Base-by-base conservation (phyloP, 2,329 filamentous ascomycete species). In the Ascochyta pisi region DNA sequence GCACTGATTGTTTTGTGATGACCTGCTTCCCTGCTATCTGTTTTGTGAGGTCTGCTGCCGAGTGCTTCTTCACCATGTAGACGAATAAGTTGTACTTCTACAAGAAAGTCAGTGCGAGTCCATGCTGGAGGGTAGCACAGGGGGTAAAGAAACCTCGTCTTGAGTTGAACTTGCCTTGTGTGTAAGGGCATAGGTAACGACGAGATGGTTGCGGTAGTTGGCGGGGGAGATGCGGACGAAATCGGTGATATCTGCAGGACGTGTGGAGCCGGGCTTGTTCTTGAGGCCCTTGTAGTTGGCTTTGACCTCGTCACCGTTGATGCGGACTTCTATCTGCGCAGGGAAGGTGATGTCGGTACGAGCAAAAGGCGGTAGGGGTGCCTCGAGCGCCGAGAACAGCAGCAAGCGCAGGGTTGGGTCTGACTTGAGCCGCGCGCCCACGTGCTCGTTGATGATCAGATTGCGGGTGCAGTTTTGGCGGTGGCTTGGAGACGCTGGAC, bases 261-360 rank as follows among this genome's bases (percentile, higher is more conserved):
- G 88, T 37, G 95, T 99, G 40, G 95, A 96, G 22, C 95, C 95
- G 6, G 94, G 91, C 75, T 95, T 96, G 75, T 96, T 97, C 78
- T 99, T 99, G 59, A 99, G 78, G 4, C 95, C 95, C 64, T 95
- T 90, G 64, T 96, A 83, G 73, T 98, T 99, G n/a, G 90, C 89
- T 75, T 94, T 95, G 64, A 97, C 84, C 54, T 97, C 92, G 31
- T 89, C 89, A 9, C 87, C 84, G 66, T 99, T 99, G 52, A 96
- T 86, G 72, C 92, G 94, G 54, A 99, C 83, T 73, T 99, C 95
- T 29, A 95, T 90, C 77, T 97, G 92, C 66, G 94, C 87, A 1
- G 95, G 95, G 63, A 99, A 99, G 0, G 91, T 81, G 50, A 99
- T 87, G 59, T 98, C 92, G 33, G 79, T 77, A 24, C 71, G 66